Evolutionary conservation across 495 filamentous ascomycete genomes (phyloP), one percentile per base, ranked within the genome.

Genomic region (Lophiostoma macrostomum): DNA sequence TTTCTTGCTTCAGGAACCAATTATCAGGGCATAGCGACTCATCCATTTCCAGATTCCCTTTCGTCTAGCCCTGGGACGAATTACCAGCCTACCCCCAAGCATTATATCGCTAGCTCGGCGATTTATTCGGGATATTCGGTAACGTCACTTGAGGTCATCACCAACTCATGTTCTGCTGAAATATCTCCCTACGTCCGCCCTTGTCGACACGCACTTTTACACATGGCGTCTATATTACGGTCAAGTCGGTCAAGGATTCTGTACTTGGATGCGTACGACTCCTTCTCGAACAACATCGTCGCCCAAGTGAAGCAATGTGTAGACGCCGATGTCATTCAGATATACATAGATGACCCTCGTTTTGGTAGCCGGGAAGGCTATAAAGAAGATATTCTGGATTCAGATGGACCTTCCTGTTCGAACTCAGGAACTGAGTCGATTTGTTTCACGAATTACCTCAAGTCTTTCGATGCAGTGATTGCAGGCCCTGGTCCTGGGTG

Each of bases 241-340:
- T 35, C 35, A 24, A 51, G 42, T 5, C n/a, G 20, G 13, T 22
- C 20, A 25, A 42, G 47, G 12, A 59, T 96, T 44, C 80, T 98
- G 36, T 90, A 93, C 67, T 71, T 98, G 35, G 93, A 98, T 66
- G 89, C 90, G 44, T 94, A 95, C 64, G 93, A 96, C 71, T 96
- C 91, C 45, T 96, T 96, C 73, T 84, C 91, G 35, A 87, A 95
- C 71, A 96, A 96, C 73, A 91, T 96, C 53, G 79, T 91, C 36
- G 77, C 84, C 13, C 81, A 93, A 58, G 76, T 96, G 14, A 74
- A 82, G 54, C 80, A 84, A 7, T 73, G 74, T 13, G 71, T 90
- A 8, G 67, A 72, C 40, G 87, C 78, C 22, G 72, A 81, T 19
- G 84, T 96, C 39, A 81, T 79, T 5, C 77, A 83, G 11, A 75